Percentiles rank a stretch among this genome's conserved stretches.
These are phyloP conservation scores for Cryptococcus wingfieldii DNA, from an alignment of 1,284 basidiomycete genomes.

Conservation along the genomic window DNA sequence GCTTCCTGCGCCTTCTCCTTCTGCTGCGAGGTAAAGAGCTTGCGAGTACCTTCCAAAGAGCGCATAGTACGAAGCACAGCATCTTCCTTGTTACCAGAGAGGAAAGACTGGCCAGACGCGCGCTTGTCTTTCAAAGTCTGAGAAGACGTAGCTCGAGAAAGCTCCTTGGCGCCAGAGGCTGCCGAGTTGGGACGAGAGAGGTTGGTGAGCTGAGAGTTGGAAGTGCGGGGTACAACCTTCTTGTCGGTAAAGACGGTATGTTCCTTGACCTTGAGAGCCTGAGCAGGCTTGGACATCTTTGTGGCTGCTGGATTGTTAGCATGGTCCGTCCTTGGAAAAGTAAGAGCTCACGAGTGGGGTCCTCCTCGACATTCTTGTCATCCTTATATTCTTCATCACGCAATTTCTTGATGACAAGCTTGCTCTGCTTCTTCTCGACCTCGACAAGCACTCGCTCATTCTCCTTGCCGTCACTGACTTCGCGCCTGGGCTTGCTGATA, in stretches of 20 bases:
- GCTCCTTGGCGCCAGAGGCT: background rate
- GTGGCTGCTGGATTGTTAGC: constrained; percentile 21
- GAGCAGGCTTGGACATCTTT: constrained; percentile 31
- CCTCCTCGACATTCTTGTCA: constrained; percentile 16
- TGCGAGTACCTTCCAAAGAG: constrained; percentile 31
- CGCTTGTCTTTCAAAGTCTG: constrained; percentile 16
- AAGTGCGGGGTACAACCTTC: constrained; percentile 18
- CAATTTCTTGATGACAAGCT: constrained; percentile 23
- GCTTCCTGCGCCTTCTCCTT: constrained; percentile 22
- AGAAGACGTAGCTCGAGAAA: constrained; percentile 6
- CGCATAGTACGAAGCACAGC: constrained; percentile 34
- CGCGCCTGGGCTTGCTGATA: constrained; percentile 2
- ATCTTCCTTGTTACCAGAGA: constrained; percentile 21
- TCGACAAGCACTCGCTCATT: constrained; percentile 6
- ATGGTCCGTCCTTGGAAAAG: too few relatives aligned
- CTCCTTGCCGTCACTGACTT: constrained; percentile 9
- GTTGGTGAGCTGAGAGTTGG: constrained; percentile 12
- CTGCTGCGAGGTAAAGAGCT: background rate
- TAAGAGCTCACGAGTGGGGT: constrained; percentile 28
- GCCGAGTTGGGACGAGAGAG: constrained; percentile 12
- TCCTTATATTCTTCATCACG: constrained; percentile 13
- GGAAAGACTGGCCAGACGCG: constrained; percentile 7
- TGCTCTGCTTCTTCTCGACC: constrained; percentile 13
- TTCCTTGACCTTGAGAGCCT: constrained; percentile 26
- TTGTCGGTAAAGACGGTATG: constrained; percentile 15